Base-by-base conservation (phyloP, 139 green algal species). In the Haematococcus lacustris region DNA sequence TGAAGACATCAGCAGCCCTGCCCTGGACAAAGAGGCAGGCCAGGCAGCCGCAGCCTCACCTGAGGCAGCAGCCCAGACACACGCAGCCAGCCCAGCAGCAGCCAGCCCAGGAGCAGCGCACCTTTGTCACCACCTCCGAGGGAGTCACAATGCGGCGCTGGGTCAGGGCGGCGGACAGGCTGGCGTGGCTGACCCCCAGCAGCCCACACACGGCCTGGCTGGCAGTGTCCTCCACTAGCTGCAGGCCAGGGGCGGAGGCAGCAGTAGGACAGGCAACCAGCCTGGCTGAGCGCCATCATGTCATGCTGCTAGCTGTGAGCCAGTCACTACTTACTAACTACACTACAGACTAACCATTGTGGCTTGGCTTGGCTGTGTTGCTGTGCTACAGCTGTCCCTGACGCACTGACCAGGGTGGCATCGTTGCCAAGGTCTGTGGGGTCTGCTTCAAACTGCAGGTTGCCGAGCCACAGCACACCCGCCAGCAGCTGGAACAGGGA, bases 401-500 rank as follows among this genome's bases (percentile, higher is more conserved):
- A n/a, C n/a, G n/a, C 78, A 3, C 68, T 74, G 40, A 74, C 72
- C 41, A 90, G 75, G n/a, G 85, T 84, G 65, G 69, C 71, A 51
- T 88, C 82, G 37, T 80, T 79, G 30, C 60, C 72, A 30, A 66
- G 69, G 73, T 82, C 79, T 26, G 30, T 79, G 68, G 57, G 75
- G 26, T 78, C 77, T 43, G 83, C 76, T 25, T 81, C 59, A 66
- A 97, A 94, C 28, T 80, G 62, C 6, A 97, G 73, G 76, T 96
- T 96, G 66, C 94, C 93, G 43, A 98, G 81, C 78, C 97, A 95
- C 41, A 98, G 77, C 41, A 98, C 84, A 3, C 88, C 91, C 1
- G 87, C 85, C 51, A 98, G 85, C 3, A 89, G 76, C 25, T 73
- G 51, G 65, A 94, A 89, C 35, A 97, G 84, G 4, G 41, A 53